Evolutionary conservation across 345 rosid genomes (phyloP), one percentile per base, ranked within the genome.

Genomic region (Citrus inodora): DNA sequence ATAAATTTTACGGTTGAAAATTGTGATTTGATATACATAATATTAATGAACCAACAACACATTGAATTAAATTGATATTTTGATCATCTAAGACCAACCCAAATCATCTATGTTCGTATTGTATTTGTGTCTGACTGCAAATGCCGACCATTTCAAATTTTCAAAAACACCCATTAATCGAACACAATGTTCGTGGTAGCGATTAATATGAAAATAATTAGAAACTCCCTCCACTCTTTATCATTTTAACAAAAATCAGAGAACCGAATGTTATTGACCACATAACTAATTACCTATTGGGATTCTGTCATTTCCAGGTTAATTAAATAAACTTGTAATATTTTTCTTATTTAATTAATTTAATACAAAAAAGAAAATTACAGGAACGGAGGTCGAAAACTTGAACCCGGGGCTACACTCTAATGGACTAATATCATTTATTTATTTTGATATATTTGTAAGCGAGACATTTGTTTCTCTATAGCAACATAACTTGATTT

Each of bases 391-490:
- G 35, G 22, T 68, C 70, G 46, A 67, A 77, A 73, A 67, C 70
- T 68, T 77, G 71, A 73, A 81, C 63, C 73, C 73, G 27, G 13
- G 37, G 75, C 69, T 32, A 24, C 32, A 42, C 40, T 7, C 40
- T 71, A 3, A 28, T 13, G 51, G 51, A 11, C 58, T 17, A 53
- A 53, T 5, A 53, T 53, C 22, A 53, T 53, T 53, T n/a, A 11
- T 40, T 25, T 48, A 40, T 46, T n/a, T 46, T 27, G 27, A 48
- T 48, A 46, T 21, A 42, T 21, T 46, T 17, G 6, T 63, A 9
- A 48, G 48, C 35, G 71, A 58, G 77, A 77, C 75, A 74, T 60
- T 75, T 79, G 77, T 59, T 78, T 74, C 65, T 59, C 28, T 35
- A 35, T 71, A 66, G 70, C 77, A 67, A 51, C 60, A 79, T 19